phyloP scores from a whole-genome alignment of 2,329 filamentous ascomycete species.

The Aspergillus novofumigatus region DNA sequence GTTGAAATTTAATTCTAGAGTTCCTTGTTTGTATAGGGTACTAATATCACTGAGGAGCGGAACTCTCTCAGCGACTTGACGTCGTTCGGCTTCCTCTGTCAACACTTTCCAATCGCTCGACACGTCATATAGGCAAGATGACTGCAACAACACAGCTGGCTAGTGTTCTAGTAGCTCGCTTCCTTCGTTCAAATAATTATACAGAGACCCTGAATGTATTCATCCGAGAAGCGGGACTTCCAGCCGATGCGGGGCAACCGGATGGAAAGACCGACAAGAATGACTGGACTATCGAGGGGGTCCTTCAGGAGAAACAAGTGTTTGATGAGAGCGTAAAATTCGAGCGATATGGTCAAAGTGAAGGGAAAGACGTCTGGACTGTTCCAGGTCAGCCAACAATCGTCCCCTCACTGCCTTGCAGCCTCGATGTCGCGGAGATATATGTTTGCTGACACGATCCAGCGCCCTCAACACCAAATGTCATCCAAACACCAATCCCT shows the following conservation, averaged over 20 bases:
- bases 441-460: not conserved
- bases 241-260: slow-evolving; percentile 46
- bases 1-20: not conserved
- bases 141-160: slow-evolving; percentile 13
- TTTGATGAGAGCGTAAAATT: slow-evolving; percentile 55
- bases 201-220: slow-evolving; percentile 55
- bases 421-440: not conserved
- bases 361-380: slow-evolving; percentile 43
- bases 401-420: not conserved
- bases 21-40: not conserved
- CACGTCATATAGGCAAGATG: not conserved
- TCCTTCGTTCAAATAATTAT: slow-evolving; percentile 41
- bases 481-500: slow-evolving; percentile 42
- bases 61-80: not conserved
- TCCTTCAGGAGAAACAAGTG: slow-evolving; percentile 58
- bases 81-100: not conserved
- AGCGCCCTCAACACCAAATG: slow-evolving; percentile 45
- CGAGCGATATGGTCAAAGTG: slow-evolving; percentile 51
- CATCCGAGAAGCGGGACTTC: slow-evolving; percentile 52
- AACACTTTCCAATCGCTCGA: not conserved
- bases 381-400: slow-evolving; percentile 38
- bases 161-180: slow-evolving; percentile 40
- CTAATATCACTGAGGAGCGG: not conserved
- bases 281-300: slow-evolving; percentile 54
- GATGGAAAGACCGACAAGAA: slow-evolving; percentile 23